phyloP scores from a whole-genome alignment of 345 rosid species.

The Ricinus communis region DNA sequence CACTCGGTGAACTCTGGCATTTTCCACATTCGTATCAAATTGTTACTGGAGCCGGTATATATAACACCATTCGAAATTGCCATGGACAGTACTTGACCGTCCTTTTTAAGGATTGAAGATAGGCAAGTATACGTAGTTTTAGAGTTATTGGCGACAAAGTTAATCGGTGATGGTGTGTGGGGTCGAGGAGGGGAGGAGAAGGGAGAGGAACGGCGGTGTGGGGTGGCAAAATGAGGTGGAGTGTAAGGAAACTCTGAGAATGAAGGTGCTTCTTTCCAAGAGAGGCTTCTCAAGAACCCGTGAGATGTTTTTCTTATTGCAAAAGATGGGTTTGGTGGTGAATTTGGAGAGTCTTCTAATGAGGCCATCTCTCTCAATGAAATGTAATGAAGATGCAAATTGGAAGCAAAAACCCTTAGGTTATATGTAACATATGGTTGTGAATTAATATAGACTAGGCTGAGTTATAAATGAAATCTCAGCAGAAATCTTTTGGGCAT shows the following conservation, averaged over 20 bases:
- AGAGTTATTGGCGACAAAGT: not conserved
- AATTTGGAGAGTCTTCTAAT: constrained; percentile 31
- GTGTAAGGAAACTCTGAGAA: constrained; percentile 29
- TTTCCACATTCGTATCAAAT: constrained; percentile 47
- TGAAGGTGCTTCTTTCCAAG: constrained; percentile 37
- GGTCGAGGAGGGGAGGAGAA: constrained; percentile 25
- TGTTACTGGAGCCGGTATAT: constrained; percentile 48
- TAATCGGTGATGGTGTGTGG: constrained; percentile 11
- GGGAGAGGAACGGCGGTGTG: constrained; percentile 28
- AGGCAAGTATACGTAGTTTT: constrained; percentile 30
- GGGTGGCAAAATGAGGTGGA: constrained; percentile 36
- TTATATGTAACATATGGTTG: not conserved
- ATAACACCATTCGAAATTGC: constrained; percentile 36
- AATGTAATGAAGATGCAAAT: not conserved
- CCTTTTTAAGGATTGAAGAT: constrained; percentile 46
- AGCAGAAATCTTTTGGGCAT: too few relatives aligned
- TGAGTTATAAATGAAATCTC: not conserved
- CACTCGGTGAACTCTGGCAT: constrained; percentile 50
- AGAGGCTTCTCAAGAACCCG: constrained; percentile 35
- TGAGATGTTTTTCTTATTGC: constrained; percentile 31
- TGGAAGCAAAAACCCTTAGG: not conserved
- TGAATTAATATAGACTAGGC: not conserved
- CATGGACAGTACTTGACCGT: constrained; percentile 49
- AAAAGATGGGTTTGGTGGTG: constrained; percentile 45
- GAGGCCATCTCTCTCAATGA: constrained; percentile 30